These are phyloP conservation scores for Acanthamoeba lenticulata DNA, from an alignment of 208 protist species.

Conservation along the genomic window DNA sequence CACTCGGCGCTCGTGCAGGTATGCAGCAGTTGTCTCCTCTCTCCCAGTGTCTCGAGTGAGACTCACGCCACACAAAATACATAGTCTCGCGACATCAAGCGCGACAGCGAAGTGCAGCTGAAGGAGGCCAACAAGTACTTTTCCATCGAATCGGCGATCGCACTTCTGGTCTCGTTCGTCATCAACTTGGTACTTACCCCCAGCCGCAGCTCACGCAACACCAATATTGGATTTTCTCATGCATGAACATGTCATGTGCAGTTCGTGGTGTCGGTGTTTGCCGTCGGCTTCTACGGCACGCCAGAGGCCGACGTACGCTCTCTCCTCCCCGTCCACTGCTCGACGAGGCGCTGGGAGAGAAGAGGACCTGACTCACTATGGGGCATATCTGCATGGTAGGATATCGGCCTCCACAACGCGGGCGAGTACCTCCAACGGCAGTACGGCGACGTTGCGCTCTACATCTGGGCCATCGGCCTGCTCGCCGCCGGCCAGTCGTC, in stretches of 20 bases:
- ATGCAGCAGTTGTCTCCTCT: background rate
- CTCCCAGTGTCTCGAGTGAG: background rate
- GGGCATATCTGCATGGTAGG: background rate
- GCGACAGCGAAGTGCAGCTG: constrained; percentile 59
- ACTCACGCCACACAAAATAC: background rate
- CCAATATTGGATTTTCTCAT: too few relatives aligned
- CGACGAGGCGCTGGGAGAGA: too few relatives aligned
- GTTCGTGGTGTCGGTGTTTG: background rate
- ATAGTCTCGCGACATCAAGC: constrained; percentile 69
- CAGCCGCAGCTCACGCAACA: background rate
- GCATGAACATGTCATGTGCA: background rate
- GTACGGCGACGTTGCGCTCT: constrained; percentile 81
- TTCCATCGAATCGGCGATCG: constrained; percentile 81
- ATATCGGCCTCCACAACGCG: constrained; percentile 83
- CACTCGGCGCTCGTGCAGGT: constrained; percentile 87
- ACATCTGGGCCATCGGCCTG: constrained; percentile 85
- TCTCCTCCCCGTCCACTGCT: background rate
- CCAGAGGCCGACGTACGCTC: constrained; percentile 4
- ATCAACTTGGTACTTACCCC: constrained; percentile 85
- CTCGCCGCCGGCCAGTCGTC: constrained; percentile 68
- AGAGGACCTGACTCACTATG: too few relatives aligned
- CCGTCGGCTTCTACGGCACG: constrained; percentile 39
- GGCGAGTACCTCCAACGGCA: constrained; percentile 70
- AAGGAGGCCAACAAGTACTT: constrained; percentile 83
- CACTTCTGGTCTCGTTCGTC: constrained; percentile 85